These are phyloP conservation scores for Ochromonas danica DNA, from an alignment of 108 stramenopile species.

Conservation along the genomic window DNA sequence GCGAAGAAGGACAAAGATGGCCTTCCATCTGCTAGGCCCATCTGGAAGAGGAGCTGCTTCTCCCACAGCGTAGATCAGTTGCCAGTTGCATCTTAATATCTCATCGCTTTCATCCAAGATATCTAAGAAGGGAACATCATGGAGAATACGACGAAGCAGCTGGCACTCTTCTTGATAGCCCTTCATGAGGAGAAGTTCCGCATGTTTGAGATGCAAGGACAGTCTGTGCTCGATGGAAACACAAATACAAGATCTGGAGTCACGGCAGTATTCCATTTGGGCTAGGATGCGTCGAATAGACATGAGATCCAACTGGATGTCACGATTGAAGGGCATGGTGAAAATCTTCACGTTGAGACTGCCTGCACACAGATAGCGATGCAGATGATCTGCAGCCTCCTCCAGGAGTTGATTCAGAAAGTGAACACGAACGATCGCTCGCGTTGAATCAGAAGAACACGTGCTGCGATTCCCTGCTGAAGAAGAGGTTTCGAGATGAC, in stretches of 20 bases:
- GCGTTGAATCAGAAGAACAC: constrained; percentile 15
- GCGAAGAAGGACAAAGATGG: constrained; percentile 39
- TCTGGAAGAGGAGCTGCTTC: constrained; percentile 36
- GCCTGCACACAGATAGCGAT: constrained; percentile 48
- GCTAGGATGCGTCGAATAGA: constrained; percentile 39
- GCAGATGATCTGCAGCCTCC: constrained; percentile 50
- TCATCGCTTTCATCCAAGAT: constrained; percentile 65
- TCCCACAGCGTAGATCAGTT: constrained; percentile 61
- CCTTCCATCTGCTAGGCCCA: constrained; percentile 44
- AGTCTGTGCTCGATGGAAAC: constrained; percentile 62
- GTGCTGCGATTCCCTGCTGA: constrained; percentile 13
- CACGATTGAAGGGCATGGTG: constrained; percentile 56
- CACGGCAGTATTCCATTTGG: constrained; percentile 44
- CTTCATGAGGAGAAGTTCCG: constrained; percentile 46
- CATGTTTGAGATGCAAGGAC: constrained; percentile 56
- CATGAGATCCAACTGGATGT: constrained; percentile 43
- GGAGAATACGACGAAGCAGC: constrained; percentile 13
- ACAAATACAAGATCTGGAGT: constrained; percentile 48
- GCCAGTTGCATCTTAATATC: constrained; percentile 54
- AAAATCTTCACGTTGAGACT: constrained; percentile 43
- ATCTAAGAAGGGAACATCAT: constrained; percentile 8
- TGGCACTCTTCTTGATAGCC: constrained; percentile 14
- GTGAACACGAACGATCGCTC: constrained; percentile 46
- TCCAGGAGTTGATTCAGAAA: constrained; percentile 52
- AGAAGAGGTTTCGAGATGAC: constrained; percentile 41